phyloP scores from a whole-genome alignment of 371 early-diverging fungal species.

The Haplosporangium sp. region DNA sequence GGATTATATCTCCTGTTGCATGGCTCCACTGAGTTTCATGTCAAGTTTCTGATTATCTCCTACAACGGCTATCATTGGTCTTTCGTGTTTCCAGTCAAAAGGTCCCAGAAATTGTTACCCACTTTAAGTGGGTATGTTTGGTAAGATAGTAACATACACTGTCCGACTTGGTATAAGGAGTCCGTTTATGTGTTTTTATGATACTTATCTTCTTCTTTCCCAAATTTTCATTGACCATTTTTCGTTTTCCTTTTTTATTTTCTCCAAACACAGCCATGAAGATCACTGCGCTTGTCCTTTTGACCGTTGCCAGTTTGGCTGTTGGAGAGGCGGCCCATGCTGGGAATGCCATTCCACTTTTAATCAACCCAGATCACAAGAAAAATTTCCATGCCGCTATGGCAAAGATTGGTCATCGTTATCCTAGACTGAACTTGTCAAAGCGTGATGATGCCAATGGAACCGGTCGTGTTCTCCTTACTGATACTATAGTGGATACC shows the following conservation, averaged over 20 bases:
- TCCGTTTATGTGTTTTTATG: background rate
- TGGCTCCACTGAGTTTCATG: background rate
- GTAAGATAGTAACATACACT: background rate
- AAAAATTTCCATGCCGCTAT: slow-evolving; percentile 24
- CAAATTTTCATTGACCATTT: background rate
- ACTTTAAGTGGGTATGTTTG: background rate
- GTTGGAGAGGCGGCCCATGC: slow-evolving; percentile 20
- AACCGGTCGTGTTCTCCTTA: background rate
- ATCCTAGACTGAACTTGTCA: slow-evolving; percentile 9
- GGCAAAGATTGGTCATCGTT: slow-evolving; percentile 27
- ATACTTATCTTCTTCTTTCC: slow-evolving; percentile 1
- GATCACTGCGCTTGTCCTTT: slow-evolving; percentile 20
- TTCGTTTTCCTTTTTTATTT: background rate
- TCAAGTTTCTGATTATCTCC: background rate
- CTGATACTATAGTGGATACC: background rate
- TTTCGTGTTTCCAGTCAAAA: background rate
- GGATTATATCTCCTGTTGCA: background rate
- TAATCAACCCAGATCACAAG: slow-evolving; percentile 24
- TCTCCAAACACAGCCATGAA: slow-evolving; percentile 18
- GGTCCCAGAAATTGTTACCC: background rate
- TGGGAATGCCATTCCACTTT: slow-evolving; percentile 12
- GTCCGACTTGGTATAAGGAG: background rate
- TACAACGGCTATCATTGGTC: background rate
- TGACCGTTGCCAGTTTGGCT: slow-evolving; percentile 21
- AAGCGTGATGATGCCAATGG: slow-evolving; percentile 2